Percentiles rank a stretch among this genome's conserved stretches.
These are phyloP conservation scores for Apocynum venetum DNA, from an alignment of 257 asterid genomes.

Conservation along the genomic window DNA sequence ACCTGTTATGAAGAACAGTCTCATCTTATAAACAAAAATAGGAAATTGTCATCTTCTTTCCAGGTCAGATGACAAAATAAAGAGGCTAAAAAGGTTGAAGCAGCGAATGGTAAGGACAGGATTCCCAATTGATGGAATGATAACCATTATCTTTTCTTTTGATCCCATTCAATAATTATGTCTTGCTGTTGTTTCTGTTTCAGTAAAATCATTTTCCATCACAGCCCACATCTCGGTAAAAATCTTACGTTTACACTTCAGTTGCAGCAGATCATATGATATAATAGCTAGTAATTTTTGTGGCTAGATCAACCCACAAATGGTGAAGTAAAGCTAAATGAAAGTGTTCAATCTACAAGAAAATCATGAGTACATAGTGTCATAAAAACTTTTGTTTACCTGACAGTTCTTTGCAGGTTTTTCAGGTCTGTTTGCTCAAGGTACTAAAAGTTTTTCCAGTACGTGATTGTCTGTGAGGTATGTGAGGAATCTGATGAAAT, in stretches of 20 bases:
- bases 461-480: slow-evolving; percentile 19
- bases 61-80: slow-evolving; percentile 32
- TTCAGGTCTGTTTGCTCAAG: slow-evolving; percentile 9
- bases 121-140: slow-evolving; percentile 15
- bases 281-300: slow-evolving; percentile 14
- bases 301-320: slow-evolving; percentile 5
- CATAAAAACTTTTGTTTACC: not conserved
- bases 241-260: slow-evolving; percentile 19
- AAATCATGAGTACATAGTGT: not conserved
- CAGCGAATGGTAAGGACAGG: slow-evolving; percentile 21
- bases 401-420: not conserved
- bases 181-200: slow-evolving; percentile 21
- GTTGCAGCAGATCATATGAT: slow-evolving; percentile 16
- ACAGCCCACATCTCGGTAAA: slow-evolving; percentile 28
- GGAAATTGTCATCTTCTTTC: slow-evolving; percentile 27
- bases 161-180: slow-evolving; percentile 44
- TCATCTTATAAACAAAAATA: slow-evolving; percentile 22
- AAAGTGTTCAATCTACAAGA: slow-evolving; percentile 2
- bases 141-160: slow-evolving; percentile 24
- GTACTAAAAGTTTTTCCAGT: slow-evolving; percentile 11
- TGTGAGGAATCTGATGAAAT: slow-evolving; percentile 28
- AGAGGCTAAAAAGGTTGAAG: slow-evolving; percentile 22
- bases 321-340: not conserved
- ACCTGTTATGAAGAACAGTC: slow-evolving; percentile 25
- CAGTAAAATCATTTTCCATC: slow-evolving; percentile 18